Conservation (phyloP, 2,329 filamentous ascomycete genomes). For the Niveomyces coronatus region DNA sequence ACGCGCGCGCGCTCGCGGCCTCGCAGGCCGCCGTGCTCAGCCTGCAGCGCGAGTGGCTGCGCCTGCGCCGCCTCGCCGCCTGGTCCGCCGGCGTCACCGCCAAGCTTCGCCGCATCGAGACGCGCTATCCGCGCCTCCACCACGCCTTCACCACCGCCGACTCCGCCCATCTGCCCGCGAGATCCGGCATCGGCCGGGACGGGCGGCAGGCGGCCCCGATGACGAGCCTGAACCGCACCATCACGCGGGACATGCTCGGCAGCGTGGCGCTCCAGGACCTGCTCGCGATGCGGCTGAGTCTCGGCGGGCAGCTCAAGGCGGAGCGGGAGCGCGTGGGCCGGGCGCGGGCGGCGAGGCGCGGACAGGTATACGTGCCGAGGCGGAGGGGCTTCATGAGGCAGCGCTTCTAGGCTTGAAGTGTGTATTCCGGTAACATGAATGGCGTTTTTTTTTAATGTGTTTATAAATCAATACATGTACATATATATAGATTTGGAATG, state of each 20-base stretch:
- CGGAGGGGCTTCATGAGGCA: constrained; percentile 1
- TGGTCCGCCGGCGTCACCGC: constrained; percentile 38
- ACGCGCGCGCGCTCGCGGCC: constrained; percentile 23
- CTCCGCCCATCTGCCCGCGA: constrained; percentile 19
- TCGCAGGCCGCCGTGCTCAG: constrained; percentile 33
- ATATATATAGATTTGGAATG: too few relatives aligned
- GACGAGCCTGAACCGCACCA: constrained; percentile 18
- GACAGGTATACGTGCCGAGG: constrained; percentile 1
- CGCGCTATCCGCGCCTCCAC: constrained; percentile 29
- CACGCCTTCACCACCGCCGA: constrained; percentile 28
- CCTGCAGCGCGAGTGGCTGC: constrained; percentile 39
- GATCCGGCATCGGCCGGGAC: too few relatives aligned
- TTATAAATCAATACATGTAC: too few relatives aligned
- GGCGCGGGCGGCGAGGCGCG: constrained; percentile 1
- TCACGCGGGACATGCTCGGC: constrained; percentile 20
- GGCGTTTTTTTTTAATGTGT: constrained; percentile 1
- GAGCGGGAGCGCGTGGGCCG: not conserved
- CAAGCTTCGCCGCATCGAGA: constrained; percentile 27
- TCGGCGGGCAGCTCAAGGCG: constrained; percentile 13
- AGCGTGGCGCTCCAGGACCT: constrained; percentile 19
- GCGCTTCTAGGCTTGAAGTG: constrained; percentile 1
- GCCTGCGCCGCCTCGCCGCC: constrained; percentile 35
- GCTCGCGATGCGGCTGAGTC: constrained; percentile 14
- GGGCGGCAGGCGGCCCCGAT: too few relatives aligned
- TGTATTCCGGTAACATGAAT: too few relatives aligned